phyloP scores from a whole-genome alignment of 2,329 filamentous ascomycete genomes.

The Aphanoascus verrucosus region DNA sequence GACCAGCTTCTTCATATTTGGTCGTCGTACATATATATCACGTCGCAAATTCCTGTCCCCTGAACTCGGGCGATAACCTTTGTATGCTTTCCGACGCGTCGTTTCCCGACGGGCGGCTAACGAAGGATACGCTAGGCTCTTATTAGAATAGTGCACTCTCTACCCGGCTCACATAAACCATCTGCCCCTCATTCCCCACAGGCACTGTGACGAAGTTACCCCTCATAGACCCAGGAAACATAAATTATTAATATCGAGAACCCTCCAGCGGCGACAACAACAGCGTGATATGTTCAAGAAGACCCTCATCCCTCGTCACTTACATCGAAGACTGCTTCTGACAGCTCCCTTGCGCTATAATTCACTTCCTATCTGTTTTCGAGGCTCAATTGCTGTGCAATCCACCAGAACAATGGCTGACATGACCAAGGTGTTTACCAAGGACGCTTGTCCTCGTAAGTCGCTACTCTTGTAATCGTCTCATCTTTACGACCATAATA shows the following conservation, averaged over 20 bases:
- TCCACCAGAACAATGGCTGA: constrained; percentile 26
- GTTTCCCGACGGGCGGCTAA: constrained; percentile 6
- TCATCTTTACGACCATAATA: neutral
- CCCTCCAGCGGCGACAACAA: neutral
- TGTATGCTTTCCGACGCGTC: neutral
- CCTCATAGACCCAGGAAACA: neutral
- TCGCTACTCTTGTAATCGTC: constrained; percentile 11
- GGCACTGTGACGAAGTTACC: neutral
- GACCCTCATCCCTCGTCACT: neutral
- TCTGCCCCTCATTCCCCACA: neutral
- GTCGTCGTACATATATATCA: too few relatives aligned
- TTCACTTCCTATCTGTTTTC: neutral
- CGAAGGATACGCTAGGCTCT: neutral
- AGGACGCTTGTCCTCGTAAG: constrained; percentile 39
- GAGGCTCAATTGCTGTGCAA: neutral
- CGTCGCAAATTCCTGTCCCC: neutral
- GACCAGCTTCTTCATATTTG: too few relatives aligned
- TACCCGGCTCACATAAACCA: constrained; percentile 1
- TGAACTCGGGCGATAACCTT: neutral
- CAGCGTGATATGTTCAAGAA: constrained; percentile 10
- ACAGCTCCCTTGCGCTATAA: neutral
- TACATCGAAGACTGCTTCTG: neutral
- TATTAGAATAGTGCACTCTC: neutral
- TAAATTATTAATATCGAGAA: constrained; percentile 2
- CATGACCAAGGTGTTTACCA: constrained; percentile 32